Evolutionary conservation across 768 basidiomycete genomes (phyloP).

Genomic region (Lentinula raphanica): DNA sequence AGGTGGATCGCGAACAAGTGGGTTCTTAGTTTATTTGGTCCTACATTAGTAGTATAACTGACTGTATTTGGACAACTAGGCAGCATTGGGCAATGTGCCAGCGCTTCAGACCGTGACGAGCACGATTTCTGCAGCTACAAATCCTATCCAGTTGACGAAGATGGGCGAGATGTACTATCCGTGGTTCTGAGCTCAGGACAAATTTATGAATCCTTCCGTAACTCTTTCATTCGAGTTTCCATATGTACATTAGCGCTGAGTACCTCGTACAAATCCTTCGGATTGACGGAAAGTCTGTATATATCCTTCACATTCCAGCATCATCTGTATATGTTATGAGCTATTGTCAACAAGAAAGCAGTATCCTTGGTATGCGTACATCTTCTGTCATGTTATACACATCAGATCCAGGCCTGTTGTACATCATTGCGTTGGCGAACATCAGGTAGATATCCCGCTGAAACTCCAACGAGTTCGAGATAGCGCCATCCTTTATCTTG

Average conservation of each 20-base stretch:
- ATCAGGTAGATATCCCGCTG: slow-evolving; percentile 88
- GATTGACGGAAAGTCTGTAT: slow-evolving; percentile 72
- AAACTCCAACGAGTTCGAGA: slow-evolving; percentile 79
- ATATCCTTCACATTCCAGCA: slow-evolving; percentile 63
- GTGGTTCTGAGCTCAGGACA: slow-evolving; percentile 85
- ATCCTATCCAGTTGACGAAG: slow-evolving; percentile 77
- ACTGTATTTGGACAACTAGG: slow-evolving; percentile 17
- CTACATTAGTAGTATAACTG: too few species aligned
- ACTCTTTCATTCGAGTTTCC: too few species aligned
- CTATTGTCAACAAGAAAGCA: neutral
- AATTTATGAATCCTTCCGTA: too few species aligned
- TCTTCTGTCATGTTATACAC: slow-evolving; percentile 90
- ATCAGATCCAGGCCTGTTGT: slow-evolving; percentile 81
- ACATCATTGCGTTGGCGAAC: slow-evolving; percentile 98
- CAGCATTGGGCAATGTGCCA: slow-evolving; percentile 31
- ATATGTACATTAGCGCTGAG: neutral
- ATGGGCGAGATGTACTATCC: slow-evolving; percentile 84
- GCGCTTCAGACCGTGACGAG: slow-evolving; percentile 80
- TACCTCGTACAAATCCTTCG: slow-evolving; percentile 56
- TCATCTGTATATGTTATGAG: slow-evolving; percentile 46
- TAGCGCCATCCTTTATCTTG: slow-evolving; percentile 78
- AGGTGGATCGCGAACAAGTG: slow-evolving; percentile 80
- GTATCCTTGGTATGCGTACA: slow-evolving; percentile 40
- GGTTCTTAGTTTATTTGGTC: slow-evolving; percentile 3
- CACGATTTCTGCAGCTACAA: slow-evolving; percentile 81